Base-by-base conservation (phyloP, 352 stramenopile genomes). In the Phytophthora nicotianae region DNA sequence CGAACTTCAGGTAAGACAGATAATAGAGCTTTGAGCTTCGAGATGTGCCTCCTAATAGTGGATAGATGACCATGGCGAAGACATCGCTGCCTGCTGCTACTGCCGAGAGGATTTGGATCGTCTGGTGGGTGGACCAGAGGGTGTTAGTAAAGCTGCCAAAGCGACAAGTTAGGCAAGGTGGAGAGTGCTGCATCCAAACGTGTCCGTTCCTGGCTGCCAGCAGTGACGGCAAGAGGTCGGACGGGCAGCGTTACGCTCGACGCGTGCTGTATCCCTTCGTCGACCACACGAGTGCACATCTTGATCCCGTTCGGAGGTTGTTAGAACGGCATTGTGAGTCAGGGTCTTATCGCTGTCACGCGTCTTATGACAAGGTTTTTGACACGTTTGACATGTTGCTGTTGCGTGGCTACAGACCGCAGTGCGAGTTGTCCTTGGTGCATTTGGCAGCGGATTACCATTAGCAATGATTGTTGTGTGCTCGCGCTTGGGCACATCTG, bases 71-170 rank as follows among this genome's bases (percentile, higher is more conserved):
- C n/a, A 19, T 37, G 46, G 56, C 46, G 46, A 20, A 2, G 43
- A 16, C 8, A 5, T 2, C 24, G 13, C 14, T 17, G n/a, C 33
- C 33, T 53, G 40, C 49, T 61, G 58, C 41, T 56, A 23, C 27
- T 49, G 50, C 24, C 16, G 40, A 41, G n/a, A 55, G 62, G 49
- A 58, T 71, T 53, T 37, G 64, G 58, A 43, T 72, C 58, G 59
- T 65, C 64, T 72, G 64, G 58, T 72, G 61, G 64, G 54, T 68
- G 50, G 37, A 58, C 45, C 57, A 67, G 43, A 46, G 58, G 56
- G 38, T 45, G 43, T 57, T 67, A 50, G 43, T 55, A 37, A 47
- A 57, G 19, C 19, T 46, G 20, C 6, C 32, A 38, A 38, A 38
- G 32, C 32, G 32, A 38, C 10, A n/a, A 38, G 32, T n/a, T 38